Evolutionary conservation across 2,329 filamentous ascomycete species (phyloP), one percentile per base, ranked within the genome.

Genomic region (Chaetoscypha palmicola): DNA sequence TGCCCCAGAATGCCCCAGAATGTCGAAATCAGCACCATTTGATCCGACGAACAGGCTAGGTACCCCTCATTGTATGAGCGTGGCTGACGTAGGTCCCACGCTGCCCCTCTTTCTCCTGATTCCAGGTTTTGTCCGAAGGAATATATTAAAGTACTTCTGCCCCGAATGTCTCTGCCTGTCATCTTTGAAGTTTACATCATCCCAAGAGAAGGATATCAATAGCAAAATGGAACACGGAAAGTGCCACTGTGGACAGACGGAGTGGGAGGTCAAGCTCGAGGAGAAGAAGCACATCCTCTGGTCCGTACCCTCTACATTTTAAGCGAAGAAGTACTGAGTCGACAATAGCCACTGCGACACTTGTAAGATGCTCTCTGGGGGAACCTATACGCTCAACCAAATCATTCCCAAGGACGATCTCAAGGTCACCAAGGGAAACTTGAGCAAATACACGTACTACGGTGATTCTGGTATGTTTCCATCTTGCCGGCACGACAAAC

Each of bases 311-410:
- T 8, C 17, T 32, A n/a, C 11, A n/a, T n/a, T n/a, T n/a, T n/a
- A n/a, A n/a, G n/a, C n/a, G n/a, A 30, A 36, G 21, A 17, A 36
- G 12, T 8, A 12, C 19, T 12, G 19, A 23, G n/a, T 12, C 12
- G 24, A 28, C 7, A 9, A 28, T 43, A 73, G 73, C 66, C 74
- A 77, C 55, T 77, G 75, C 64, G 66, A 73, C 53, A 74, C 73
- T 22, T 78, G 75, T 60, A 83, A 84, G 75, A 73, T 83, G 41
- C 80, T 81, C 30, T 68, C 70, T 37, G 81, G 85, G 58, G 79
- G 76, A 54, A 73, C 72, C 45, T 84, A 84, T 63, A 71, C 70
- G 2, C 77, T 79, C 4, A 81, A 81, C 60, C 49, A 53, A 37
- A 52, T 53, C 20, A 30, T 55, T 23, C 50, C 51, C n/a, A 50